These are phyloP conservation scores for Aspergillus unguis DNA, from an alignment of 2,329 filamentous ascomycete genomes.

Conservation along the genomic window DNA sequence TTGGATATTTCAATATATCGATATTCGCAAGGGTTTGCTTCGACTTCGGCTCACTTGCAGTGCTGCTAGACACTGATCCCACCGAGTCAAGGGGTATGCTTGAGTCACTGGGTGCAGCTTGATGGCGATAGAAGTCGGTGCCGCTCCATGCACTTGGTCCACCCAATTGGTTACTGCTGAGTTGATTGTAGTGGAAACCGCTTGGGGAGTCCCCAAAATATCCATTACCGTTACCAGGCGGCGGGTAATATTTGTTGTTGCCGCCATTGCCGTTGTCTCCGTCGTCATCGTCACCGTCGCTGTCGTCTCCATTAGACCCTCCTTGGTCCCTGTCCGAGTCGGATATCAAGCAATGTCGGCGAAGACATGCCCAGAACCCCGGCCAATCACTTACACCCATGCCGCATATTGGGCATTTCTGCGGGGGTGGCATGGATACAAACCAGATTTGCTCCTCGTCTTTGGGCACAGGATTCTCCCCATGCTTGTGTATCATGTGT, in stretches of 20 bases:
- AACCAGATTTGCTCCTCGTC: background rate
- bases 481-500: background rate
- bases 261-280: background rate
- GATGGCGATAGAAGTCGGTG: background rate
- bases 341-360: background rate
- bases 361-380: background rate
- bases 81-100: no score
- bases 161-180: background rate
- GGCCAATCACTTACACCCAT: background rate
- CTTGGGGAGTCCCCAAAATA: background rate
- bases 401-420: background rate
- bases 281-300: background rate
- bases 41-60: background rate
- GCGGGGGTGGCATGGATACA: background rate
- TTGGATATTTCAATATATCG: background rate
- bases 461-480: background rate
- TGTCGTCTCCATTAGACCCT: background rate
- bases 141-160: background rate
- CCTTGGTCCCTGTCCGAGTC: background rate
- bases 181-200: background rate
- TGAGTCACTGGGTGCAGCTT: background rate
- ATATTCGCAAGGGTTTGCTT: background rate
- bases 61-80: background rate
- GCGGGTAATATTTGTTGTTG: background rate
- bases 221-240: background rate